Evolutionary conservation across 2,329 filamentous ascomycete species (phyloP).

Genomic region (Aspergillus uvarum): DNA sequence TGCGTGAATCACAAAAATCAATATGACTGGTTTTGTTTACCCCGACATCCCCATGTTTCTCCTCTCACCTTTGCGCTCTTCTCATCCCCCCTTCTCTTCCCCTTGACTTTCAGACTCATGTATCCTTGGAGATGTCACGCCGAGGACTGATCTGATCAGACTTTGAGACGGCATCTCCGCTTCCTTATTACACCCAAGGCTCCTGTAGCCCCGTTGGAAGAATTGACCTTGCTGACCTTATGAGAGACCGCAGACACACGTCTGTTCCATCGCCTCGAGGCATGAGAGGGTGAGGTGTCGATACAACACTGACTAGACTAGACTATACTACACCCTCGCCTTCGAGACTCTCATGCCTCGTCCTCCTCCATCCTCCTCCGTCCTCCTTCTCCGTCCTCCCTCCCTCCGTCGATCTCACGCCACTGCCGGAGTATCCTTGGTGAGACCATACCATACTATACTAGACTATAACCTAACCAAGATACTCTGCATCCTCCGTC

Average conservation of each 20-base stretch:
- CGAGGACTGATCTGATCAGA: background rate
- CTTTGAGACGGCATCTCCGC: background rate
- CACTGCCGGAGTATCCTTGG: background rate
- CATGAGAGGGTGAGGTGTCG: background rate
- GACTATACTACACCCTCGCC: background rate
- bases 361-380: background rate
- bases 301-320: background rate
- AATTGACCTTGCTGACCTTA: background rate
- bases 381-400: background rate
- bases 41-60: background rate
- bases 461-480: background rate
- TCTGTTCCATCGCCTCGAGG: background rate
- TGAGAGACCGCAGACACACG: background rate
- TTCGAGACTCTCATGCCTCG: background rate
- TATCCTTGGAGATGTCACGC: background rate
- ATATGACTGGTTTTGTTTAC: background rate
- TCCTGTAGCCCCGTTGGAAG: background rate
- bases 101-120: background rate
- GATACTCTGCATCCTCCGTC: background rate
- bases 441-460: background rate
- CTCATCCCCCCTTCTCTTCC: background rate
- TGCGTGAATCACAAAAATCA: background rate
- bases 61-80: background rate
- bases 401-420: background rate
- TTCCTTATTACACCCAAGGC: background rate